Percentiles rank a stretch among this genome's conserved stretches.
Conservation (phyloP, 2,329 filamentous ascomycete genomes). For the Penicillium freii region DNA sequence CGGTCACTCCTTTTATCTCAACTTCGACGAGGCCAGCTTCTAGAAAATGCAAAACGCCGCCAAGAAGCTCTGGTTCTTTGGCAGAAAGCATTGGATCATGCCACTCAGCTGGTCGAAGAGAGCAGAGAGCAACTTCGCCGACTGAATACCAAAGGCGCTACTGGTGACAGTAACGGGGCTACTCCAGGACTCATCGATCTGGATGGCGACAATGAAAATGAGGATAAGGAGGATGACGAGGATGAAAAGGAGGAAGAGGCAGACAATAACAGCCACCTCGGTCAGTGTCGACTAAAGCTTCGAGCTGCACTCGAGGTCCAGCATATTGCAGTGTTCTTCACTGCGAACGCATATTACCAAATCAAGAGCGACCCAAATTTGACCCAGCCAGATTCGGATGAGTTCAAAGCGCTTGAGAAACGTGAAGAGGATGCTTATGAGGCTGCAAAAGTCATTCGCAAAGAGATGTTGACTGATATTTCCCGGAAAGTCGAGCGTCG, state of each 20-base stretch:
- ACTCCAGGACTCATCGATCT: slow-evolving; percentile 7
- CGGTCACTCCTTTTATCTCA: slow-evolving; percentile 62
- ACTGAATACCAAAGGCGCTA: slow-evolving; percentile 27
- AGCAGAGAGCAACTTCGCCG: slow-evolving; percentile 61
- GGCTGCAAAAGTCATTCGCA: slow-evolving; percentile 70
- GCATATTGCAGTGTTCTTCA: slow-evolving; percentile 81
- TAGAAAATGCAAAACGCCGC: slow-evolving; percentile 70
- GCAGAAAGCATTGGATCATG: slow-evolving; percentile 55
- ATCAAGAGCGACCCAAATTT: slow-evolving; percentile 69
- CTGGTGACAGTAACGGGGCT: slow-evolving; percentile 22
- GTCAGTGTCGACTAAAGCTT: slow-evolving; percentile 63
- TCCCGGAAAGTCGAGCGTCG: slow-evolving; percentile 59
- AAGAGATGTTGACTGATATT: slow-evolving; percentile 68
- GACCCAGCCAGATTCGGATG: slow-evolving; percentile 64
- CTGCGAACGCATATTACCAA: slow-evolving; percentile 78
- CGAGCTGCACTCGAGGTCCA: slow-evolving; percentile 73
- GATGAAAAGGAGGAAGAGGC: slow-evolving; percentile 38
- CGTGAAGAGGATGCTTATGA: slow-evolving; percentile 74
- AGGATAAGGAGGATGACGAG: slow-evolving; percentile 42
- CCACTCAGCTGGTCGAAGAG: slow-evolving; percentile 53
- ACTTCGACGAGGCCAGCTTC: slow-evolving; percentile 71
- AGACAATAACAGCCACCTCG: slow-evolving; percentile 50
- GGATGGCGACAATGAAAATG: slow-evolving; percentile 40
- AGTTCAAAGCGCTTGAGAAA: slow-evolving; percentile 65
- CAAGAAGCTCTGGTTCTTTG: slow-evolving; percentile 70